Evolutionary conservation across 495 filamentous ascomycete genomes (phyloP), one percentile per base, ranked within the genome.

Genomic region (Aspergillus cavernicola): DNA sequence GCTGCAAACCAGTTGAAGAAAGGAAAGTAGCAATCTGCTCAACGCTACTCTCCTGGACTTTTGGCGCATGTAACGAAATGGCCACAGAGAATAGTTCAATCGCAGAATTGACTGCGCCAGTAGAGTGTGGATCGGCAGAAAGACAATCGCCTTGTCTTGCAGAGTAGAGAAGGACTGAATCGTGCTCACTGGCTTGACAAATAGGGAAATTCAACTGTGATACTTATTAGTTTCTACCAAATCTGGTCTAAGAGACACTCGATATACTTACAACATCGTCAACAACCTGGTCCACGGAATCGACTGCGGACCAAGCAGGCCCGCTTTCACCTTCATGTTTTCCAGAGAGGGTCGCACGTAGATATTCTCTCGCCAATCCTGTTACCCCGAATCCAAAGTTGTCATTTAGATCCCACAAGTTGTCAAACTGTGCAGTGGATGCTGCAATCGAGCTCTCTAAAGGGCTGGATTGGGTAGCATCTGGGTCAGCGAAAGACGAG

Each of bases 311-410:
- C 77, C 84, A 85, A 32, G 84, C 69, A 29, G 78, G 70, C 20
- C 80, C 73, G 29, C 70, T 60, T 7, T 82, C 69, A 49, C 72
- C 80, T 7, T 81, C 77, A 36, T 88, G 82, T 57, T 90, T 84
- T 33, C 88, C 86, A 20, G 86, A 81, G 50, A 95, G 76, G 6
- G 78, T 77, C 56, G 80, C 81, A 23, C 88, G 72, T 49, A 86
- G 81, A 65, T 93, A 89, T 2, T 90, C 88, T 22, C 84, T 75
- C 5, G 95, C 82, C 28, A 96, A 75, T 16, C 92, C 88, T 12
- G 89, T 93, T 15, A 97, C 84, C 1, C 93, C 93, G 70, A 95
- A 97, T 1, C 90, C 93, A 55, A 84, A 89, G 65, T 97, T 97
- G 64, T 99, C 93, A 12, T 85, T 89, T 33, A 95, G 79, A 49